Base-by-base conservation (phyloP, 1,284 basidiomycete species). In the Somion occarium region DNA sequence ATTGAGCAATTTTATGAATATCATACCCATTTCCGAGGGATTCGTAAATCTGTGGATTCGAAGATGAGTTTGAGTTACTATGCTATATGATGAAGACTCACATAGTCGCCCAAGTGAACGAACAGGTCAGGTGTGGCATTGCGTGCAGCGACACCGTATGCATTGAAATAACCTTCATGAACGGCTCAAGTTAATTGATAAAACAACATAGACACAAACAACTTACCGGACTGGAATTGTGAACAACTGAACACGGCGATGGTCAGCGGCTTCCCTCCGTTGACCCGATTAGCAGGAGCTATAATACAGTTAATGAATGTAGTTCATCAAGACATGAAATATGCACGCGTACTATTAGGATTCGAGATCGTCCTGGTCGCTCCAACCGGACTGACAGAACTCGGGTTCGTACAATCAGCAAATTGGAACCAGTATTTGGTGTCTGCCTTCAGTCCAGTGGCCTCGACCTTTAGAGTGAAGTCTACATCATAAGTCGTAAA, bases 91-190 rank as follows among this genome's bases (percentile, higher is more conserved):
- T 5, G 13, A 30, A 18, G 7, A 61, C 73, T 22, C 52, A 80
- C 80, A 64, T 85, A 85, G 65, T 85, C 83, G 12, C 83, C 83
- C 23, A 86, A 71, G 59, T 86, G 83, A 41, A 85, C 61, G 53
- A 81, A 83, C 45, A 81, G 68, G 58, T 86, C 82, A 2, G 80
- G 73, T 23, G 72, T 71, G 11, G 79, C 76, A 56, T 81, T 78
- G 49, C 75, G 75, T 19, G 80, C 76, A 1, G 81, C 80, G 44
- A 78, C 71, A 7, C 79, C 78, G 61, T 85, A 88, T 12, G 83
- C 82, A 61, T 85, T 85, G 72, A 86, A 87, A 65, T 74, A 85
- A 1, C 85, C 84, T 74, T 47, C 2, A 63, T 60, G 34, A 57
- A 59, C 38, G 26, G 11, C 20, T 46, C 39, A 38, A 34, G 18